Evolutionary conservation across 2,329 filamentous ascomycete genomes (phyloP).

Genomic region (Curvularia sp.): DNA sequence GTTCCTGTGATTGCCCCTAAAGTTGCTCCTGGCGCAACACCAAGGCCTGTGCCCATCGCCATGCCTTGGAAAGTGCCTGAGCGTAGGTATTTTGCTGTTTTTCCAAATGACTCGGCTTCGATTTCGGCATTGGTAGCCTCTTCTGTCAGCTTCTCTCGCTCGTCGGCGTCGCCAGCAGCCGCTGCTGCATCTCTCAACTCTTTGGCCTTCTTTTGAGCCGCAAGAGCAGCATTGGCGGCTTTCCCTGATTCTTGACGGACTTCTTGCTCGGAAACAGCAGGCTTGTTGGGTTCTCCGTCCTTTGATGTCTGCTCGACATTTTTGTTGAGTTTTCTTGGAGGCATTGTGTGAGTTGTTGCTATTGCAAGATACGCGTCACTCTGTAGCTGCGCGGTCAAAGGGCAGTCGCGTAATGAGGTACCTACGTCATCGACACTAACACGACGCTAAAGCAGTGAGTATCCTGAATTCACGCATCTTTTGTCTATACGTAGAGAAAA

Average conservation of each 20-base stretch:
- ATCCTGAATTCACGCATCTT: conserved; percentile 6
- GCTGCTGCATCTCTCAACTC: conserved; percentile 30
- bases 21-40: conserved; percentile 29
- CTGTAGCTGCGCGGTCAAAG: background rate
- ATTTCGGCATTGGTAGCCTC: conserved; percentile 31
- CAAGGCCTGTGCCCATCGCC: conserved; percentile 32
- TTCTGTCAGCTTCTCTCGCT: conserved; percentile 32
- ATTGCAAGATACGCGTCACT: background rate
- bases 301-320: conserved; percentile 1
- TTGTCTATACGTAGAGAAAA: background rate
- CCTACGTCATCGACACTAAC: conserved; percentile 14
- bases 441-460: conserved; percentile 3
- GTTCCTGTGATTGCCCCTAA: conserved; percentile 31
- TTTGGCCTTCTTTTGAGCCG: conserved; percentile 28
- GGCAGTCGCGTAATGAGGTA: background rate
- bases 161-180: conserved; percentile 26
- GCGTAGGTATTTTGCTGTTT: conserved; percentile 35
- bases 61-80: conserved; percentile 35
- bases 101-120: conserved; percentile 34
- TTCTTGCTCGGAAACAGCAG: conserved; percentile 27
- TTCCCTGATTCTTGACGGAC: conserved; percentile 30
- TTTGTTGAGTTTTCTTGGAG: conserved; percentile 13
- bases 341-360: conserved; percentile 8
- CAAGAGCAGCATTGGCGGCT: conserved; percentile 25
- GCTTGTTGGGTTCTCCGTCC: conserved; percentile 8